Evolutionary conservation across 164 flowering plant species (phyloP), one percentile per base, ranked within the genome.

Genomic region (Chimonanthus praecox): DNA sequence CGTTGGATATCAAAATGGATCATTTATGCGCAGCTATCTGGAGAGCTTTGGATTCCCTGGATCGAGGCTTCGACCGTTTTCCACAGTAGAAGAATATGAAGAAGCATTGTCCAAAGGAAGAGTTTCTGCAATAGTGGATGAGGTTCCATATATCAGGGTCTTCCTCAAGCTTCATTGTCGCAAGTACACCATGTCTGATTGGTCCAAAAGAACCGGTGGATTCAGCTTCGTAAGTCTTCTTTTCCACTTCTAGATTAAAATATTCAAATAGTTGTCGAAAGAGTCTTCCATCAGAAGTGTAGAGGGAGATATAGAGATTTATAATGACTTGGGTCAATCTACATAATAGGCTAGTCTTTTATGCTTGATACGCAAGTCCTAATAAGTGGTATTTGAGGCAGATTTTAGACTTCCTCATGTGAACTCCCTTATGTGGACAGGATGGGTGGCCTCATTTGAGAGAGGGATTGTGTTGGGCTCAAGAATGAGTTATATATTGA

Each of bases 161-260:
- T 78, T 75, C 78, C 61, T 74, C 49, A 72, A 73, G 11, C 51
- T 46, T 18, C 61, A 84, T 69, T 79, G 85, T 71, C 47, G 13
- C 16, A 58, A 74, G 58, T 80, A 73, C 58, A 63, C 79, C 71
- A 74, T 76, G 79, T 71, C 60, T 51, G 79, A 79, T 4, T 77
- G 67, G 1, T 60, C 46, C 3, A 64, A 76, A 18, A 77, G 69
- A 54, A 71, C 75, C 6, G 77, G 46, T 20, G 82, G 82, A 3
- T 68, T 80, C 60, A 75, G 77, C 6, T 80, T 80, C 47, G 82
- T 80, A 71, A 61, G 77, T 18, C 21, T 20, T 20, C 21, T 20
- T 20, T 20, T 20, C 21, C 21, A 20, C 21, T 20, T 20, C 21
- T 20, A 20, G 21, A 20, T 20, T 20, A 20, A 20, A 20, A 20